Conservation (phyloP, 768 basidiomycete species). For the Macrolepiota dolichaula region DNA sequence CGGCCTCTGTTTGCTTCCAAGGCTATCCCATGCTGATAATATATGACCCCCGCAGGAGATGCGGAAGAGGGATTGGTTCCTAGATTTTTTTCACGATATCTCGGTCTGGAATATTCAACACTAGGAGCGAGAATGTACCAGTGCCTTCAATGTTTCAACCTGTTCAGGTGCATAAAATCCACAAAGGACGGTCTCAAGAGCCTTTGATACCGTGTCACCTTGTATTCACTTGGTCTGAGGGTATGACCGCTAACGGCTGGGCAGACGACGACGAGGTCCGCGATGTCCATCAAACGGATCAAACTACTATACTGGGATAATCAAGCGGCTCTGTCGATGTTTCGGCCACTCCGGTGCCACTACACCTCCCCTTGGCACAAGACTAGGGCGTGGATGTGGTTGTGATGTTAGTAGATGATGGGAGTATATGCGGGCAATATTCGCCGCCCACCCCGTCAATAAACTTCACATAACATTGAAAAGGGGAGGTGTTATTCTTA, state of each 20-base stretch:
- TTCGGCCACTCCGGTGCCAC: not conserved
- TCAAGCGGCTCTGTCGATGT: not conserved
- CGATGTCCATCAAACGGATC: not conserved
- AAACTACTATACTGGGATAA: not conserved
- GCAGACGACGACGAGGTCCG: not conserved
- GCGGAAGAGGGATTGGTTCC: not conserved
- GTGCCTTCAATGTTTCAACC: no score
- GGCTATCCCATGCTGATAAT: not conserved
- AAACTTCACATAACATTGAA: not conserved
- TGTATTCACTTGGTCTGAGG: not conserved
- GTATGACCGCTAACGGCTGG: not conserved
- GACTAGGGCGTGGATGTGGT: not conserved
- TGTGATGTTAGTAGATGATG: not conserved
- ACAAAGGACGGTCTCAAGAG: not conserved
- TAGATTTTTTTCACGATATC: not conserved
- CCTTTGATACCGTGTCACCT: not conserved
- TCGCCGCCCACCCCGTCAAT: not conserved
- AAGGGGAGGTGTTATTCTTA: conserved; percentile 1
- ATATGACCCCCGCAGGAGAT: not conserved
- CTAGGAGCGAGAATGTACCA: no score
- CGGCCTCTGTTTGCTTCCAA: no score
- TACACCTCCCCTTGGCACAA: not conserved
- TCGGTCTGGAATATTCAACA: not conserved
- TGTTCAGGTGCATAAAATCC: no score
- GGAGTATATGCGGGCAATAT: not conserved